phyloP scores from a whole-genome alignment of 257 asterid species.

The Solanum sejunctum region DNA sequence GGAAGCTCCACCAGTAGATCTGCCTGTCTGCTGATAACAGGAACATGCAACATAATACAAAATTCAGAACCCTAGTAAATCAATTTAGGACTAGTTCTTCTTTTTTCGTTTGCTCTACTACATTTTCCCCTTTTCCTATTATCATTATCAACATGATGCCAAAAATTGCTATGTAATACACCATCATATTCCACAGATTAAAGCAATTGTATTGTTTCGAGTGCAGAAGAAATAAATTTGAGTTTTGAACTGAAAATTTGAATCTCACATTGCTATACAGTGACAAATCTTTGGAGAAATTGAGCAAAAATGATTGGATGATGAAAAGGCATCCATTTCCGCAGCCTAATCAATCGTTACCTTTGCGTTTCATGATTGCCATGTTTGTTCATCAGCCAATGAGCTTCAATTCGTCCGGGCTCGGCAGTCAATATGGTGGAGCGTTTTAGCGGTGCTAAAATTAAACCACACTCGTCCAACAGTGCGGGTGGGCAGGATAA shows the following conservation, averaged over 20 bases:
- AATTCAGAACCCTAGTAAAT: background rate
- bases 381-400: background rate
- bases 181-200: background rate
- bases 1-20: constrained; percentile 58
- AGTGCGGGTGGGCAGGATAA: no score
- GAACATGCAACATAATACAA: background rate
- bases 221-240: background rate
- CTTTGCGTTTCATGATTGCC: background rate
- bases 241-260: background rate
- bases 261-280: background rate
- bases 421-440: background rate
- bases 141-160: constrained; percentile 2
- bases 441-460: no score
- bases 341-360: background rate
- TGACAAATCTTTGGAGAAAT: background rate
- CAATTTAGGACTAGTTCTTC: constrained; percentile 5
- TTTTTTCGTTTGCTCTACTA: constrained; percentile 3
- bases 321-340: no score
- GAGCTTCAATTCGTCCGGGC: background rate
- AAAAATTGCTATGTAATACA: constrained; percentile 1
- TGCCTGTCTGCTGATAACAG: constrained; percentile 36
- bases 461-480: no score
- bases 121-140: background rate
- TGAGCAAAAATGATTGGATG: background rate
- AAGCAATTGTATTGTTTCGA: constrained; percentile 9